Conservation (phyloP, 2,329 filamentous ascomycete species). For the Aspergillus brasiliensis region DNA sequence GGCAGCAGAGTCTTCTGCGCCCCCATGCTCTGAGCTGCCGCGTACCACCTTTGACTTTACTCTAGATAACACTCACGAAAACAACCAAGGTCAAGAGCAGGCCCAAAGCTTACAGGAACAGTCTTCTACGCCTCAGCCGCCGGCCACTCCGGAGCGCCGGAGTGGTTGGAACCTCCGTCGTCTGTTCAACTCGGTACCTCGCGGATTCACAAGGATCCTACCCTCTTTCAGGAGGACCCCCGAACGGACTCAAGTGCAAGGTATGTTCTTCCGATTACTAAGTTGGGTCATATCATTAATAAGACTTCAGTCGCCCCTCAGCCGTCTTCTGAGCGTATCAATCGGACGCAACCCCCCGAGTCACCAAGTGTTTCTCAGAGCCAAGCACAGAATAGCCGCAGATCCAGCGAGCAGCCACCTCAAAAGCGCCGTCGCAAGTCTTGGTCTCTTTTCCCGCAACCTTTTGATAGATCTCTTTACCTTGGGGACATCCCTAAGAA, state of each 20-base stretch:
- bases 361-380: constrained; percentile 3
- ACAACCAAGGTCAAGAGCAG: neutral
- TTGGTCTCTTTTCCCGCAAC: constrained; percentile 32
- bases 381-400: constrained; percentile 15
- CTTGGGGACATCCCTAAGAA: constrained; percentile 20
- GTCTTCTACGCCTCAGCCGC: constrained; percentile 11
- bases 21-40: constrained; percentile 12
- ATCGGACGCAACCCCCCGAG: constrained; percentile 12
- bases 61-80: constrained; percentile 2
- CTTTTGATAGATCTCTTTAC: constrained; percentile 26
- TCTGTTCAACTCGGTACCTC: constrained; percentile 34
- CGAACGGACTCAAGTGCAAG: constrained; percentile 15
- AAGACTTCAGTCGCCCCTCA: constrained; percentile 9
- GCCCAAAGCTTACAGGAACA: constrained; percentile 6
- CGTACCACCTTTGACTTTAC: constrained; percentile 14
- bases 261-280: constrained; percentile 12
- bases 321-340: constrained; percentile 23
- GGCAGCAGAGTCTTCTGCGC: constrained; percentile 8
- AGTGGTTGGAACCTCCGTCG: constrained; percentile 33
- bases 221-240: constrained; percentile 23
- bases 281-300: constrained; percentile 9
- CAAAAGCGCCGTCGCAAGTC: constrained; percentile 22
- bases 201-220: constrained; percentile 30
- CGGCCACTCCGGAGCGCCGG: constrained; percentile 26
- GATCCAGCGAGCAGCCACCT: constrained; percentile 20